phyloP scores from a whole-genome alignment of 2,329 filamentous ascomycete genomes.

The Botrytis squamosa region DNA sequence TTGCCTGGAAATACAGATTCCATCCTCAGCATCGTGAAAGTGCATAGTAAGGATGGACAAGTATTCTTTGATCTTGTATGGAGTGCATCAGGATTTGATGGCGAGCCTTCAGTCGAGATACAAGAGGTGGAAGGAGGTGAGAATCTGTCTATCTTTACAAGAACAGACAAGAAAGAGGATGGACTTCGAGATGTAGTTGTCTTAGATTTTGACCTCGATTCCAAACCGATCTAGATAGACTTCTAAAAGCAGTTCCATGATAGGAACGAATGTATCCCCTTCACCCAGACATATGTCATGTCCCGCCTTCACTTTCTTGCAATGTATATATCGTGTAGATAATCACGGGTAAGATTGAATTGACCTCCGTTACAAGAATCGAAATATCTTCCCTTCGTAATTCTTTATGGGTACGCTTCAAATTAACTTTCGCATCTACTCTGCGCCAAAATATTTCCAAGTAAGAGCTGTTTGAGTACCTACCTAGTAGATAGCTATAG shows the following conservation, averaged over 20 bases:
- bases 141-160: slow-evolving; percentile 32
- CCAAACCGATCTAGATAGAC: not conserved
- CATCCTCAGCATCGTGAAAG: slow-evolving; percentile 30
- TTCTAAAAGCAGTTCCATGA: not conserved
- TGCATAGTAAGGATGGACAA: slow-evolving; percentile 15
- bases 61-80: slow-evolving; percentile 26
- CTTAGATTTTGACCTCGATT: slow-evolving; percentile 26
- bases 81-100: slow-evolving; percentile 32
- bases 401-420: not conserved
- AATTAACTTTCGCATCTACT: not conserved
- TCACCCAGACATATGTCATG: not conserved
- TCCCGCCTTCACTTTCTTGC: not conserved
- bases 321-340: not conserved
- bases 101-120: slow-evolving; percentile 32
- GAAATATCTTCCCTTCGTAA: not conserved
- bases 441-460: not conserved
- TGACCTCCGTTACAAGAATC: no score
- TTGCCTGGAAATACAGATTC: slow-evolving; percentile 32
- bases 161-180: slow-evolving; percentile 20
- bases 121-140: slow-evolving; percentile 26
- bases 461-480: not conserved
- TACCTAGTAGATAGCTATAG: not conserved
- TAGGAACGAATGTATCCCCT: not conserved
- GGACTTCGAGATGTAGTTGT: slow-evolving; percentile 27
- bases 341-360: not conserved